Conservation (phyloP, 2,329 filamentous ascomycete genomes). For the Drechmeria coniospora region DNA sequence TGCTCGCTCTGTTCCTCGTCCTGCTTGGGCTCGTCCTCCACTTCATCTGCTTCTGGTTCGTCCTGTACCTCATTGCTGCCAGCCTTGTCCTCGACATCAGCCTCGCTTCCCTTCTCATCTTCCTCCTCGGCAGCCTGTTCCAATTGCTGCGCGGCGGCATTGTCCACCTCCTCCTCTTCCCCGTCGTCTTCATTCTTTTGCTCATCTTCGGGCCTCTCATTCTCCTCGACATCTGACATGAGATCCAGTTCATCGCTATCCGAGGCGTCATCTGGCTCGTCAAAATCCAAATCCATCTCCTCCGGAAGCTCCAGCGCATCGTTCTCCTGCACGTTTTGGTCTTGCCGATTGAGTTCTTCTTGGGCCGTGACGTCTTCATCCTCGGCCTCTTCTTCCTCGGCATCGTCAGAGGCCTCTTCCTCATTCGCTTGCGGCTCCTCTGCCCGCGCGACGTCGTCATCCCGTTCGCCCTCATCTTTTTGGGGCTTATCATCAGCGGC, state of each 20-base stretch:
- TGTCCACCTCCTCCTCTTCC: conserved; percentile 20
- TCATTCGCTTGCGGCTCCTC: conserved; percentile 22
- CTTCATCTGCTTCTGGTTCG: conserved; percentile 21
- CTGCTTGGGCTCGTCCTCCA: conserved; percentile 3
- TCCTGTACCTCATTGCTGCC: conserved; percentile 38
- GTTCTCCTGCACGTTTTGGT: conserved; percentile 67
- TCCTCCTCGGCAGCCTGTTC: conserved; percentile 20
- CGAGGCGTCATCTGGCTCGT: conserved; percentile 45
- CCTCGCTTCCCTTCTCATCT: conserved; percentile 42
- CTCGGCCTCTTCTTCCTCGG: conserved; percentile 46
- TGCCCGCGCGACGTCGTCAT: conserved; percentile 27
- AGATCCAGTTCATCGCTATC: conserved; percentile 44
- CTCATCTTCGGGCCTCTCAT: conserved; percentile 20
- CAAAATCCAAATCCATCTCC: conserved; percentile 72
- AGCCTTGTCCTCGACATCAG: conserved; percentile 31
- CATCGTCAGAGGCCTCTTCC: conserved; percentile 26
- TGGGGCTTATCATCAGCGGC: conserved; percentile 43
- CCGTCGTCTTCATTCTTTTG: conserved; percentile 21
- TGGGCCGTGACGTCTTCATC: conserved; percentile 39
- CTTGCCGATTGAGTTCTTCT: conserved; percentile 43
- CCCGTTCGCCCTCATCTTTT: conserved; percentile 28
- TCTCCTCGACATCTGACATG: conserved; percentile 35
- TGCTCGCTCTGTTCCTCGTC: conserved; percentile 24
- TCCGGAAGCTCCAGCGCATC: conserved; percentile 74
- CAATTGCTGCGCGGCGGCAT: conserved; percentile 21